Evolutionary conservation across 2,329 filamentous ascomycete genomes (phyloP).

Genomic region (Xylariaceae sp.): DNA sequence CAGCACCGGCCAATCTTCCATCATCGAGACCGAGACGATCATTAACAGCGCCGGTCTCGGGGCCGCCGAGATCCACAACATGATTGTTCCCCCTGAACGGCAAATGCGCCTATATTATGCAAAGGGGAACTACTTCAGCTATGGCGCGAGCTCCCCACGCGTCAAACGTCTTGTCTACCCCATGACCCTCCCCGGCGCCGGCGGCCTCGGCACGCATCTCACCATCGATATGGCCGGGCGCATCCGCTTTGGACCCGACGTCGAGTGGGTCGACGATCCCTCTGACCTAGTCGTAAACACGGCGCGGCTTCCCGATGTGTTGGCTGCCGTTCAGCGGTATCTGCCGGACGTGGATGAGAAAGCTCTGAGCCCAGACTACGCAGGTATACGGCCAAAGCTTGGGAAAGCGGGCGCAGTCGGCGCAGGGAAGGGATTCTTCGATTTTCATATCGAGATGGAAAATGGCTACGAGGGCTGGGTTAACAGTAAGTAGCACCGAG

Average conservation of each 20-base stretch:
- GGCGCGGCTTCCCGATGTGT: conserved; percentile 67
- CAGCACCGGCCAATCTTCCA: conserved; percentile 51
- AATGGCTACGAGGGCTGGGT: conserved; percentile 83
- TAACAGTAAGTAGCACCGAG: conserved; percentile 65
- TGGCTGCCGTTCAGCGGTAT: conserved; percentile 79
- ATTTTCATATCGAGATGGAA: conserved; percentile 83
- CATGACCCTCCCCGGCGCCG: conserved; percentile 79
- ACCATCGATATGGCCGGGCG: conserved; percentile 87
- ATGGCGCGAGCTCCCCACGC: conserved; percentile 67
- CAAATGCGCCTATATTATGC: conserved; percentile 76
- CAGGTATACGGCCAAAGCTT: conserved; percentile 90
- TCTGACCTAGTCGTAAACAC: conserved; percentile 72
- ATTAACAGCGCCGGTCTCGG: conserved; percentile 87
- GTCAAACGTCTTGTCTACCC: conserved; percentile 85
- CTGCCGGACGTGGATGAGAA: conserved; percentile 74
- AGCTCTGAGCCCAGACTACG: conserved; percentile 81
- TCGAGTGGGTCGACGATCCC: conserved; percentile 85
- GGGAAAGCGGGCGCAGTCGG: conserved; percentile 64
- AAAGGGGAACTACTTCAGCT: conserved; percentile 96
- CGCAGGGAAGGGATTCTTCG: conserved; percentile 73
- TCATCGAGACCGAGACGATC: conserved; percentile 76
- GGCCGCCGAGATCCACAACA: conserved; percentile 73
- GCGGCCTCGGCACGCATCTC: conserved; percentile 88
- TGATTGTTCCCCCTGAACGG: conserved; percentile 65
- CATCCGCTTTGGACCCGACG: conserved; percentile 91